phyloP scores from a whole-genome alignment of 495 filamentous ascomycete genomes.

The Neurospora sp. region DNA sequence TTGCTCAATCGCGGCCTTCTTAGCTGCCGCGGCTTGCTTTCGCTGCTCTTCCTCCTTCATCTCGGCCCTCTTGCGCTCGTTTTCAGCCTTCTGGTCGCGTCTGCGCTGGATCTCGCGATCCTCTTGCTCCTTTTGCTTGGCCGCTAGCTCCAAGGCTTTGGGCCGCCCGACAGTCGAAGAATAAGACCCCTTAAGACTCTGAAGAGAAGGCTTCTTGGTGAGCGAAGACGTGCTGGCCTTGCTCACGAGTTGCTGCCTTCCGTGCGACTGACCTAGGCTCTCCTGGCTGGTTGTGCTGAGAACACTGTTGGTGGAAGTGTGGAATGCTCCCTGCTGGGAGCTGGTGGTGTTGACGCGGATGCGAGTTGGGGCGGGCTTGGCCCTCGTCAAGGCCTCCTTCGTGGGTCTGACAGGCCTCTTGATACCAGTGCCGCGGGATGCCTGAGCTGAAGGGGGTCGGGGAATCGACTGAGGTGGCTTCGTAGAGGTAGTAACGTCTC shows the following conservation, averaged over 20 bases:
- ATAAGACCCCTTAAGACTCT: conserved; percentile 59
- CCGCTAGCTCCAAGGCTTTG: conserved; percentile 56
- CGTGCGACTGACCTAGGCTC: conserved; percentile 33
- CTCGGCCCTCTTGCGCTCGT: conserved; percentile 61
- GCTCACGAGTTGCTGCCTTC: conserved; percentile 37
- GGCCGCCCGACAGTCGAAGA: conserved; percentile 46
- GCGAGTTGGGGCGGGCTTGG: conserved; percentile 65
- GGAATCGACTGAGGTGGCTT: conserved; percentile 49
- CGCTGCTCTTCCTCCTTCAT: conserved; percentile 37
- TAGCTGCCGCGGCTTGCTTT: conserved; percentile 34
- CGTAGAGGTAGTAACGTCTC: conserved; percentile 35
- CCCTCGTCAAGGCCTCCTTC: conserved; percentile 54
- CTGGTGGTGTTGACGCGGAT: conserved; percentile 69
- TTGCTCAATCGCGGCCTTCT: conserved; percentile 66
- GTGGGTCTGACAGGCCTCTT: conserved; percentile 63
- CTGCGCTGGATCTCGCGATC: conserved; percentile 69
- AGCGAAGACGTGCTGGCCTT: conserved; percentile 62
- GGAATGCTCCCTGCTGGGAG: conserved; percentile 49
- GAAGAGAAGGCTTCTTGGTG: conserved; percentile 51
- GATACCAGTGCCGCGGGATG: conserved; percentile 41
- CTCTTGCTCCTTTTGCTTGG: conserved; percentile 67
- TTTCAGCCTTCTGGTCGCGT: conserved; percentile 64
- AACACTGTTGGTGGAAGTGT: conserved; percentile 44
- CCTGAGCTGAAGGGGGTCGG: conserved; percentile 36
- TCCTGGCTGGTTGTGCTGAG: conserved; percentile 52